Evolutionary conservation across 768 basidiomycete genomes (phyloP), one percentile per base, ranked within the genome.

Genomic region (Mycena alexandri): DNA sequence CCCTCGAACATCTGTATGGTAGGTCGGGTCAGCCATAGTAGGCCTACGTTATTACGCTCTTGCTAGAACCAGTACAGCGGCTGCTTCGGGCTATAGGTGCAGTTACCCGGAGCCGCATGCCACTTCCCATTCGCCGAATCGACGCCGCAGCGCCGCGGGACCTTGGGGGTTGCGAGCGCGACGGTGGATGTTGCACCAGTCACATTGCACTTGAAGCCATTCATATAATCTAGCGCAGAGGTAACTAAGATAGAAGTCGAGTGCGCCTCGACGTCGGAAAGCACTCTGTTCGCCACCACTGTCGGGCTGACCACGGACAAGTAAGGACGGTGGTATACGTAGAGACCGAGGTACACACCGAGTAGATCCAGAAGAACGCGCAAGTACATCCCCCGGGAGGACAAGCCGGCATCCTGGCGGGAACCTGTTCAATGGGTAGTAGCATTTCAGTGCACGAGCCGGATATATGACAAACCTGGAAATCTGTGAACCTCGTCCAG

Each of bases 321-420:
- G 48, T 48, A 5, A 53, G n/a, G 16, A 29, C 60, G 56, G 24
- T 10, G 57, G 42, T 21, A 7, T 8, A 52, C 29, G 21, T 8
- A n/a, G 21, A n/a, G 36, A n/a, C 43, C 41, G 29, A 33, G 21
- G 17, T 13, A 74, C 84, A 16, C 69, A 84, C 85, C 0, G 86
- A 84, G 75, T 92, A 89, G 25, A 91, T 87, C 91, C 90, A 93
- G 74, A 90, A 90, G 79, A 86, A 93, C 2, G 91, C 86, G 76
- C 91, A 94, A 36, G 83, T 83, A 72, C 91, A 93, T 21, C 86
- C 86, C 19, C 85, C 86, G 0, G 81, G 71, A 0, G 90, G 89
- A 71, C 92, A 93, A 11, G 89, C 80, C 0, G 92, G 92, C 89
- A 93, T 89, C 13, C 78, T 79, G 19, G 74, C 82, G 0, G 93